Conservation (phyloP, 805 yeast genomes). For the Cyberlindnera subsufficiens region DNA sequence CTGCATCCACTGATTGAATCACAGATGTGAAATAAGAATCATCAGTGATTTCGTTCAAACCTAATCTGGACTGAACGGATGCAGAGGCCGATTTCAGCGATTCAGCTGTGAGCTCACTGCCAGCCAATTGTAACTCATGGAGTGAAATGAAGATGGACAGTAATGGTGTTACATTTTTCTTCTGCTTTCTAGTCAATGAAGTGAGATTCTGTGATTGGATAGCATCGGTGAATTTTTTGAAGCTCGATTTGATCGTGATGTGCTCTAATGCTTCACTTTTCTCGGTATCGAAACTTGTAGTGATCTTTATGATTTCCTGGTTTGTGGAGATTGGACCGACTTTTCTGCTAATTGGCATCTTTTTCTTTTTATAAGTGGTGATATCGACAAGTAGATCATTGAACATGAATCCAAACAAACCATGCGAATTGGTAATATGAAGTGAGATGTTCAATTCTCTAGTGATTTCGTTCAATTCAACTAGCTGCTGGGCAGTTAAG, state of each 20-base stretch:
- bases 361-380: conserved; percentile 46
- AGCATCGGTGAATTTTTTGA: conserved; percentile 30
- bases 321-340: conserved; percentile 42
- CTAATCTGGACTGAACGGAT: conserved; percentile 31
- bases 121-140: conserved; percentile 35
- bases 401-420: conserved; percentile 77
- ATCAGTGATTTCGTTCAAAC: conserved; percentile 35
- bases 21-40: conserved; percentile 37
- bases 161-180: conserved; percentile 47
- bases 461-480: conserved; percentile 46
- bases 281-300: conserved; percentile 26
- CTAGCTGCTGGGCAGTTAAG: conserved; percentile 34
- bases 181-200: conserved; percentile 29
- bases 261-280: conserved; percentile 31
- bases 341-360: conserved; percentile 41
- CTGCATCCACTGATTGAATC: conserved; percentile 46
- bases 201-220: conserved; percentile 23
- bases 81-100: conserved; percentile 27
- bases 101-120: conserved; percentile 17
- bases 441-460: conserved; percentile 57
- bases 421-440: conserved; percentile 64
- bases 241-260: conserved; percentile 32
- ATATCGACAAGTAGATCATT: conserved; percentile 68
- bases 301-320: conserved; percentile 37
- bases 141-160: conserved; percentile 56